Percentiles rank a stretch among this genome's conserved stretches.
phyloP scores from a whole-genome alignment of 176 grass and related monocot species.

The Poa pratensis region DNA sequence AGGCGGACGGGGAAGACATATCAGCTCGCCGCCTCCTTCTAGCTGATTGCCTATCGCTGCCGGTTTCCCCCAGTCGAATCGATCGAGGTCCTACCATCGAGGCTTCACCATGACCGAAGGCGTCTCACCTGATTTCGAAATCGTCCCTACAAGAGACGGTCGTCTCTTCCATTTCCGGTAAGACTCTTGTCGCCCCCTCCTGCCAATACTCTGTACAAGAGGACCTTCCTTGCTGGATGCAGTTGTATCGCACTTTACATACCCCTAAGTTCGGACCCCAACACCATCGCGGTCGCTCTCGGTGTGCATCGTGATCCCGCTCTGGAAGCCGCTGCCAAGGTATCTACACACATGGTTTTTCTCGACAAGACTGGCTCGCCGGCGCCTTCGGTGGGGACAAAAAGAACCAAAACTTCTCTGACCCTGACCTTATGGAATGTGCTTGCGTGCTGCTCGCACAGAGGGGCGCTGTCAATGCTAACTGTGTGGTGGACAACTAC shows the following conservation, averaged over 20 bases:
- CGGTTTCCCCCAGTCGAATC: neutral
- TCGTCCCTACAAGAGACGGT: neutral
- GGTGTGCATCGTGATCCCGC: neutral
- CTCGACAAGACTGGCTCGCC: neutral
- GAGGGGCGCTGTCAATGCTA: neutral
- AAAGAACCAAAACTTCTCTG: fast-evolving
- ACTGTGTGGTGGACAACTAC: slow-evolving; percentile 16
- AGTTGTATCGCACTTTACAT: neutral
- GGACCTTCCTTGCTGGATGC: neutral
- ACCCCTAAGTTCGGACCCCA: fast-evolving
- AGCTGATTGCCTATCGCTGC: neutral
- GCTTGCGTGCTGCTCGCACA: neutral
- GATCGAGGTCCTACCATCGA: neutral
- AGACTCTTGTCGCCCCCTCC: neutral
- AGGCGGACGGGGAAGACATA: neutral
- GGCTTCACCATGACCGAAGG: neutral
- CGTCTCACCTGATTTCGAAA: neutral
- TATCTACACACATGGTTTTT: neutral
- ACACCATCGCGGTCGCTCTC: neutral
- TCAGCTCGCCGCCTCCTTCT: neutral
- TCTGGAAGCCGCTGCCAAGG: neutral
- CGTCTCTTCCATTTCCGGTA: slow-evolving; percentile 20
- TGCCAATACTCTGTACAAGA: neutral
- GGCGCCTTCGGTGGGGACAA: too few relatives aligned
- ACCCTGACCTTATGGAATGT: too few relatives aligned